Conservation (phyloP, 2,329 filamentous ascomycete genomes). For the Neofusicoccum cordaticola region DNA sequence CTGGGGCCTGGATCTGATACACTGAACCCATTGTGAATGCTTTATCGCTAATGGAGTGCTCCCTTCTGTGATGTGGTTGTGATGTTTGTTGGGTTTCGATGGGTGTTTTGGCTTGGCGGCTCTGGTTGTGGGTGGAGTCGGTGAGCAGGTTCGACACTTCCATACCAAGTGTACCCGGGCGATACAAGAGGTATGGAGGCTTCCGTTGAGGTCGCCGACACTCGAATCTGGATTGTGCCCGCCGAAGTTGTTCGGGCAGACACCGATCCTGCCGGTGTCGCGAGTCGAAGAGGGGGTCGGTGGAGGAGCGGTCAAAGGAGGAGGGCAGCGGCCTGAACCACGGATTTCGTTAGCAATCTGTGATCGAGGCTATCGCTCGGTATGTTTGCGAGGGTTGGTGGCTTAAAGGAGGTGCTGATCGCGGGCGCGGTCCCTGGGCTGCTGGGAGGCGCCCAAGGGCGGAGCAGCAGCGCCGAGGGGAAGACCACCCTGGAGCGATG, state of each 20-base stretch:
- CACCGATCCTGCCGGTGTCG: conserved; percentile 40
- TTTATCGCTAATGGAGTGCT: neutral
- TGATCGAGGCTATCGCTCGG: neutral
- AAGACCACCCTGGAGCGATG: conserved; percentile 18
- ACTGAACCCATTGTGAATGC: conserved; percentile 9
- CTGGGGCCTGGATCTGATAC: conserved; percentile 1
- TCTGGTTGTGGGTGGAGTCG: conserved; percentile 19
- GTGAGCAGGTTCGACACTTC: conserved; percentile 32
- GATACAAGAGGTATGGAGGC: conserved; percentile 5
- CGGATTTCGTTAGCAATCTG: conserved; percentile 13
- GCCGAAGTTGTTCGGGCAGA: conserved; percentile 3
- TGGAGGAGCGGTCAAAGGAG: conserved; percentile 29
- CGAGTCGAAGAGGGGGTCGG: conserved; percentile 29
- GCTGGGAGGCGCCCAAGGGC: conserved; percentile 30
- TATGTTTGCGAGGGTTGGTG: conserved; percentile 1
- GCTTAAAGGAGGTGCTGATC: conserved; percentile 3
- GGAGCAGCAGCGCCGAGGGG: conserved; percentile 25
- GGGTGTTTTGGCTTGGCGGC: conserved; percentile 1
- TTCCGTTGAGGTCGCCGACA: conserved; percentile 1
- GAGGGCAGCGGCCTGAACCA: conserved; percentile 24
- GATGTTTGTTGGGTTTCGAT: conserved; percentile 6
- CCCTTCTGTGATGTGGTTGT: neutral
- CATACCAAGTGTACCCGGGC: conserved; percentile 24
- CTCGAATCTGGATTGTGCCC: conserved; percentile 3
- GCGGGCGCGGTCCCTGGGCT: conserved; percentile 28